Conservation (phyloP, 495 filamentous ascomycete genomes). For the Penicillium angulare region DNA sequence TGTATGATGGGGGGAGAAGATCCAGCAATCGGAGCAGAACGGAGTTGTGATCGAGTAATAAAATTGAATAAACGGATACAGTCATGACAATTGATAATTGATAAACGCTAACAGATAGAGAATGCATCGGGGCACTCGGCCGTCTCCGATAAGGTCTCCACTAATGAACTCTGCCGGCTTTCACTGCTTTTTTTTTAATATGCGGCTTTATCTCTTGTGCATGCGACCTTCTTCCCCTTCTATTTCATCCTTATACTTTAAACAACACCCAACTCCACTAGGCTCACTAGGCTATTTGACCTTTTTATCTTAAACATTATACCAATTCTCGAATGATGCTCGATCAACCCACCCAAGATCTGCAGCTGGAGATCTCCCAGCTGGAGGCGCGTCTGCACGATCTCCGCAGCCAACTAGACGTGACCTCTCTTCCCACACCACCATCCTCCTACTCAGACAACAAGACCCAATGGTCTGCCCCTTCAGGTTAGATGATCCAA, state of each 20-base stretch:
- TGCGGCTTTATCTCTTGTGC: neutral
- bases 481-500: conserved; percentile 9
- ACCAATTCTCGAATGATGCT: too few relatives aligned
- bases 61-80: conserved; percentile 12
- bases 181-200: neutral
- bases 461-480: conserved; percentile 15
- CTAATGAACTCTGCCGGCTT: too few relatives aligned
- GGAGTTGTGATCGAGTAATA: conserved; percentile 14
- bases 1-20: conserved; percentile 1
- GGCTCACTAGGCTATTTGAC: too few relatives aligned
- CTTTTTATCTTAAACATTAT: too few relatives aligned
- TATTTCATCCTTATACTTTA: conserved; percentile 1
- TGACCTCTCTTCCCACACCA: conserved; percentile 19
- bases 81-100: conserved; percentile 3
- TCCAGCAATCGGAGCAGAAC: conserved; percentile 1
- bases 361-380: conserved; percentile 19
- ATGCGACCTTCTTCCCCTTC: conserved; percentile 5
- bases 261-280: neutral
- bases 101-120: conserved; percentile 19
- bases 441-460: conserved; percentile 21
- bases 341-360: conserved; percentile 5
- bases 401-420: conserved; percentile 21
- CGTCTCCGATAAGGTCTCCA: conserved; percentile 19
- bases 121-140: conserved; percentile 17
- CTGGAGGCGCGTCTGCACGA: conserved; percentile 25